phyloP scores from a whole-genome alignment of 1,139 yeast species.

The Torulaspora globosa region DNA sequence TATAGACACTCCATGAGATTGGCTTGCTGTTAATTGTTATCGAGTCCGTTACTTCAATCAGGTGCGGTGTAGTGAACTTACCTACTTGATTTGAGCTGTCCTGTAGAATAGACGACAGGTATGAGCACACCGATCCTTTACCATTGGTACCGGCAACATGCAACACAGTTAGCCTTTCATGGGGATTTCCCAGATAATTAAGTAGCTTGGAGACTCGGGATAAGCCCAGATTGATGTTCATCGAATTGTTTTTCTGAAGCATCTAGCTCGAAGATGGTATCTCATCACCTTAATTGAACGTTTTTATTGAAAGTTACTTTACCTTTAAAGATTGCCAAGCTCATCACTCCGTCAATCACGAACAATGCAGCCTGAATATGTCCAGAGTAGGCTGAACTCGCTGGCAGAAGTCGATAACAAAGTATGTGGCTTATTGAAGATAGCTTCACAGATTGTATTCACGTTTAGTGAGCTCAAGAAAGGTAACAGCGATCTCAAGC shows the following conservation, averaged over 20 bases:
- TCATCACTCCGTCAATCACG: background rate
- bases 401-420: constrained; percentile 40
- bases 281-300: background rate
- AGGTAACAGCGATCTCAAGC: constrained; percentile 29
- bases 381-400: constrained; percentile 39
- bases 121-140: constrained; percentile 85
- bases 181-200: constrained; percentile 65
- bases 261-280: background rate
- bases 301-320: background rate
- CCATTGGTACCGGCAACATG: constrained; percentile 96
- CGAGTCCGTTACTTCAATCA: constrained; percentile 68
- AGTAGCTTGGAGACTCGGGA: constrained; percentile 55
- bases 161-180: constrained; percentile 53
- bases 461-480: constrained; percentile 34
- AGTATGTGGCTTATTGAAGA: constrained; percentile 39
- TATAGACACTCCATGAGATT: constrained; percentile 48
- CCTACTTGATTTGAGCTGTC: constrained; percentile 48
- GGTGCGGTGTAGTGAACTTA: constrained; percentile 83
- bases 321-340: background rate
- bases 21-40: constrained; percentile 61
- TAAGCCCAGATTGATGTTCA: constrained; percentile 65
- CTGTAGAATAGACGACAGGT: constrained; percentile 59
- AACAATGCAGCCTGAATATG: constrained; percentile 37
- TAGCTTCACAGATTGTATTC: constrained; percentile 41
- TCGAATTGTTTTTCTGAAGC: constrained; percentile 14